Conservation (phyloP, 2,329 filamentous ascomycete species). For the Paecilomyces sp. region DNA sequence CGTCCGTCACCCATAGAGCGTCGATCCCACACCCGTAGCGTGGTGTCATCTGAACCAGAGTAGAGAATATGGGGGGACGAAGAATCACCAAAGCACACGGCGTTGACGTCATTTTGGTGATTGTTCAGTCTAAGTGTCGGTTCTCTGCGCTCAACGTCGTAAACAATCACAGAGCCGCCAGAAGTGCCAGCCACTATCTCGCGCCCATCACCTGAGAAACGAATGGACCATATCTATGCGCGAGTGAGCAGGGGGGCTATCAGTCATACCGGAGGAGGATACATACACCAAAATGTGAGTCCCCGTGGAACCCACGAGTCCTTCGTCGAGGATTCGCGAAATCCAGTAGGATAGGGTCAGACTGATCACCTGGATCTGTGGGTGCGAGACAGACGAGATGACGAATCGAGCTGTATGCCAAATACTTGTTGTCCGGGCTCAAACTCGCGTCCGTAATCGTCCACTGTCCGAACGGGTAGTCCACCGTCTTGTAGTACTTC, state of each 20-base stretch:
- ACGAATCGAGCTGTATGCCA: slow-evolving; percentile 87
- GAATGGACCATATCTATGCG: slow-evolving; percentile 71
- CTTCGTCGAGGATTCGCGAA: slow-evolving; percentile 49
- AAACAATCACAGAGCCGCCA: slow-evolving; percentile 72
- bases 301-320: slow-evolving; percentile 24
- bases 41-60: slow-evolving; percentile 90
- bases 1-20: slow-evolving; percentile 58
- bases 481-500: slow-evolving; percentile 88
- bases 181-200: slow-evolving; percentile 88
- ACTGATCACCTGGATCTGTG: slow-evolving; percentile 74
- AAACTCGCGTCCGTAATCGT: slow-evolving; percentile 90
- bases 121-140: slow-evolving; percentile 69
- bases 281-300: slow-evolving; percentile 39
- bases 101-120: slow-evolving; percentile 86
- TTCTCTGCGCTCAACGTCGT: slow-evolving; percentile 77
- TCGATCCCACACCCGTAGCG: slow-evolving; percentile 93
- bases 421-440: slow-evolving; percentile 82
- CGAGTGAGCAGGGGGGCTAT: slow-evolving; percentile 11
- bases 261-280: neutral
- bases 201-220: slow-evolving; percentile 85
- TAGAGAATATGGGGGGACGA: slow-evolving; percentile 89
- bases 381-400: slow-evolving; percentile 77
- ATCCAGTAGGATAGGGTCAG: slow-evolving; percentile 73
- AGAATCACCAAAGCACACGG: slow-evolving; percentile 89
- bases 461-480: slow-evolving; percentile 84